Evolutionary conservation across 2,329 filamentous ascomycete species (phyloP).

Genomic region (Myriosclerotinia scirpicola): DNA sequence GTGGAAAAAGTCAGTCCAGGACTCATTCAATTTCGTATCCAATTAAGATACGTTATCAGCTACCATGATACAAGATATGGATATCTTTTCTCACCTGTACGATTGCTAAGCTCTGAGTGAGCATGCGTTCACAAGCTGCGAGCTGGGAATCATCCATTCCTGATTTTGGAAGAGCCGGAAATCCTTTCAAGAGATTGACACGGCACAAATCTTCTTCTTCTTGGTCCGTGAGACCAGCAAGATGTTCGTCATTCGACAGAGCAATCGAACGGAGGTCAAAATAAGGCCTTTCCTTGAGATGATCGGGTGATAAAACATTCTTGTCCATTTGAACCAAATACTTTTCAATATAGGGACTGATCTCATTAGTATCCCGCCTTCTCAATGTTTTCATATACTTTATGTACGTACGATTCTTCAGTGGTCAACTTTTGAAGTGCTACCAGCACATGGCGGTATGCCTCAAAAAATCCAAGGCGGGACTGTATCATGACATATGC

Average conservation of each 20-base stretch:
- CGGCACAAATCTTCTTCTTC: slow-evolving; percentile 42
- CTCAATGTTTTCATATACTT: not conserved
- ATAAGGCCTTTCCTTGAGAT: slow-evolving; percentile 18
- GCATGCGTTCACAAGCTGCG: slow-evolving; percentile 64
- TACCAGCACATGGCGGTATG: slow-evolving; percentile 68
- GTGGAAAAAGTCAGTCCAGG: not conserved
- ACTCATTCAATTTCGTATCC: slow-evolving; percentile 42
- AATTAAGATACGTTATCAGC: not conserved
- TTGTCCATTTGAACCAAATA: slow-evolving; percentile 17
- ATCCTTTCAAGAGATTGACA: slow-evolving; percentile 54
- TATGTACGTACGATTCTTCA: slow-evolving; percentile 28
- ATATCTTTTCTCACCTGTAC: slow-evolving; percentile 53
- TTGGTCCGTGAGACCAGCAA: slow-evolving; percentile 20
- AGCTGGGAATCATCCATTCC: slow-evolving; percentile 71
- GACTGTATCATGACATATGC: slow-evolving; percentile 72
- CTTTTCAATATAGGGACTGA: slow-evolving; percentile 18
- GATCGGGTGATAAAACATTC: slow-evolving; percentile 25
- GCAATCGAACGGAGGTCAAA: slow-evolving; percentile 24
- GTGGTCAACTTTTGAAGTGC: slow-evolving; percentile 59
- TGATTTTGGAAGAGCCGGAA: slow-evolving; percentile 50
- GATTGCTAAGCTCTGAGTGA: slow-evolving; percentile 71
- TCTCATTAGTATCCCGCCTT: not conserved
- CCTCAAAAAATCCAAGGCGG: slow-evolving; percentile 73
- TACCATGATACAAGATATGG: not conserved
- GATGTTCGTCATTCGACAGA: not conserved